Conservation (phyloP, 1,284 basidiomycete species). For the Cystobasidiaceae sp. region DNA sequence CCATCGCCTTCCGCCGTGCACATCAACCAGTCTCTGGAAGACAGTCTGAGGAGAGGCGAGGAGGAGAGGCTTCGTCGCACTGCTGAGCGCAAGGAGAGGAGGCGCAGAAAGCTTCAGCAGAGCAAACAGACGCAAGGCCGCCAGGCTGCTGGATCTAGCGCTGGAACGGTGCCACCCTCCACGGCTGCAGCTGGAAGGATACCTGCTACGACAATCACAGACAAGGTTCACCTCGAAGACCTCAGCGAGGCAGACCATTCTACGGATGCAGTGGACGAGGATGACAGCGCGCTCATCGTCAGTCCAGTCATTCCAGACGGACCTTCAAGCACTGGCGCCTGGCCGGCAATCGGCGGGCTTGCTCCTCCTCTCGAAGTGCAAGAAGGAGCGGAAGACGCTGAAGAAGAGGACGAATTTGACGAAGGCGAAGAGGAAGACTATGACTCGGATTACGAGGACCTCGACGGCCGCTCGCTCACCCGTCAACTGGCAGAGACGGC, state of each 20-base stretch:
- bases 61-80: conserved; percentile 23
- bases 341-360: no score
- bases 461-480: conserved; percentile 60
- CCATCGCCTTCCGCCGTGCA: conserved; percentile 29
- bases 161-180: no score
- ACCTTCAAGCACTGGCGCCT: no score
- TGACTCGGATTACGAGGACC: conserved; percentile 59
- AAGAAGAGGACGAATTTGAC: conserved; percentile 32
- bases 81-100: conserved; percentile 7
- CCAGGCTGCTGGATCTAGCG: neutral
- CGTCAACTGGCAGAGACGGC: conserved; percentile 94
- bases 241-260: no score
- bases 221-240: no score
- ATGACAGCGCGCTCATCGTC: no score
- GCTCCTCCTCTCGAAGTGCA: neutral
- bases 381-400: neutral
- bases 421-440: conserved; percentile 48
- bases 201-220: no score
- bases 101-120: conserved; percentile 1
- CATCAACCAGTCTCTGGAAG: conserved; percentile 30
- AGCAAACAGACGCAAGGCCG: neutral
- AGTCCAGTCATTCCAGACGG: no score
- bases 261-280: no score
- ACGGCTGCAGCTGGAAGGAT: no score
- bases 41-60: conserved; percentile 19